Base-by-base conservation (phyloP, 2,329 filamentous ascomycete genomes). In the Aureobasidium melanogenum region DNA sequence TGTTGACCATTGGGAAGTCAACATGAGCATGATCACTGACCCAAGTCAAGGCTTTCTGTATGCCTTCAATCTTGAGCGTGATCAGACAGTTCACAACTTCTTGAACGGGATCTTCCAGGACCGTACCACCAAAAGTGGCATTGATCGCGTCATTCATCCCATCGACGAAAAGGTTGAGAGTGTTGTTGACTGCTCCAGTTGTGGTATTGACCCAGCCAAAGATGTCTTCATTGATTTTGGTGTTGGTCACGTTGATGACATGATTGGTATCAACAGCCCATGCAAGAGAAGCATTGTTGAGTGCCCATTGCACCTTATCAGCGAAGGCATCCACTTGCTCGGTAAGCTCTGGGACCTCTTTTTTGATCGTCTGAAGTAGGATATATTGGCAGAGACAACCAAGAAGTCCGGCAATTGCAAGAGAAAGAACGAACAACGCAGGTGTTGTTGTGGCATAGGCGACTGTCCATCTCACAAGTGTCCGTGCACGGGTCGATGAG, bases 41-140 rank as follows among this genome's bases (percentile, higher is more conserved):
- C 93, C 93, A 99, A 0, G 89, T 96, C n/a, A 97, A 80, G 14
- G 88, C 94, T 70, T 88, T 87, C 72, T 97, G 85, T 66, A 99
- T 84, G 24, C 86, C 83, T 66, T 89, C 85, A 64, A 97, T 82
- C 78, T 97, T 97, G 69, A 96, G 80, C 8, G 87, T 85, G 65
- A 97, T 84, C n/a, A 97, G 80, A 70, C 94, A 97, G 70, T 89
- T 83, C 64, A 97, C 82, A 36, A 97, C 84, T 46, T 89, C 87
- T 69, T 85, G 80, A 69, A 96, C 86, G 0, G 91, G 89, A 30
- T 87, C 83, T 66, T 91, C 83, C 46, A 96, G 85, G 44, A 92
- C 76, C 0, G 93, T 97, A 50, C 85, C 86, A 55, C 90, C 89
- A 71, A 97, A 97, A 3, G 88, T 89, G 0, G 76, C 77, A 66